These are phyloP conservation scores for Pseudonectria foliicola DNA, from an alignment of 2,329 filamentous ascomycete genomes.

Conservation along the genomic window DNA sequence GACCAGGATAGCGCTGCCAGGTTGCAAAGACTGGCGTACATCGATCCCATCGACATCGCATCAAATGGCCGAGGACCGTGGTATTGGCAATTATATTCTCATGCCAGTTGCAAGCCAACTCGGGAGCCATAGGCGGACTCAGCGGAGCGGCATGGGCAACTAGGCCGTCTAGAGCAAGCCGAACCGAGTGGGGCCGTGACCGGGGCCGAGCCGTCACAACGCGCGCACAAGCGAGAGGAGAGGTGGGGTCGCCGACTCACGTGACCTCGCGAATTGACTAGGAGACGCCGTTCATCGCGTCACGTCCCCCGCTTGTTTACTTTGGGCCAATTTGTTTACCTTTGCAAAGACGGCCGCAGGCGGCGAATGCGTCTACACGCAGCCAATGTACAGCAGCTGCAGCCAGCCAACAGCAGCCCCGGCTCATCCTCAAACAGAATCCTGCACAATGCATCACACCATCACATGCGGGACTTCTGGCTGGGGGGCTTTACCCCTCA, in stretches of 20 bases:
- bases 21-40: too few relatives aligned
- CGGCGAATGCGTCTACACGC: conserved; percentile 7
- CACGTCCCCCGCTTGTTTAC: conserved; percentile 20
- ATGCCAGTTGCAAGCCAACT: too few relatives aligned
- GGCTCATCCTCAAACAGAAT: conserved; percentile 20
- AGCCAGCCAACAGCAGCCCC: conserved; percentile 6
- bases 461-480: too few relatives aligned
- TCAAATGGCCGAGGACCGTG: too few relatives aligned
- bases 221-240: background rate
- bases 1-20: too few relatives aligned
- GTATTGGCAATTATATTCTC: too few relatives aligned
- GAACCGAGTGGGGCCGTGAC: too few relatives aligned
- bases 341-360: conserved; percentile 4
- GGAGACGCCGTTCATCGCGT: conserved; percentile 11
- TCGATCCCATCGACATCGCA: too few relatives aligned
- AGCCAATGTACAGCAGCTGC: conserved; percentile 2
- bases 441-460: conserved; percentile 21
- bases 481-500: conserved; percentile 20
- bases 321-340: conserved; percentile 18
- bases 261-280: conserved; percentile 14
- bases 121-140: too few relatives aligned
- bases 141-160: too few relatives aligned
- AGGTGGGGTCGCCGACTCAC: conserved; percentile 5
- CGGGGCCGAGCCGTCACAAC: too few relatives aligned
- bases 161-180: too few relatives aligned